Conservation (phyloP, 1,284 basidiomycete genomes). For the Schizophyllum amplum region DNA sequence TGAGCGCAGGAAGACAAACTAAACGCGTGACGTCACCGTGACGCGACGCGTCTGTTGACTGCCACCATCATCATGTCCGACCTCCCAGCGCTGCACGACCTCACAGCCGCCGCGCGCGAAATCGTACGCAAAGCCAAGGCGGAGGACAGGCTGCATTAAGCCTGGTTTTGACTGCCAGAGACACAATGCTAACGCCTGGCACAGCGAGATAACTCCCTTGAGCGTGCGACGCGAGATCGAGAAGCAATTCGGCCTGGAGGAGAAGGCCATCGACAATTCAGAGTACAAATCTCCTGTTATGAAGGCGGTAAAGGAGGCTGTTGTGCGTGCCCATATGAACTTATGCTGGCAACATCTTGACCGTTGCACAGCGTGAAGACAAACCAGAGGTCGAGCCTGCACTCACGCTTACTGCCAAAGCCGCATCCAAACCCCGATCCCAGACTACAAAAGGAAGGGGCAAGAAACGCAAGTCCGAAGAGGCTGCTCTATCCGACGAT, state of each 20-base stretch:
- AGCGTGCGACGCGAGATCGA: slow-evolving; percentile 40
- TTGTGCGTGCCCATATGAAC: slow-evolving; percentile 24
- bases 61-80: neutral
- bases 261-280: slow-evolving; percentile 30
- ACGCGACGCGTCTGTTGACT: neutral
- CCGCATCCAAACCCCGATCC: slow-evolving; percentile 8
- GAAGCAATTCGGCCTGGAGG: slow-evolving; percentile 27
- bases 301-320: slow-evolving; percentile 27
- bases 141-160: slow-evolving; percentile 20
- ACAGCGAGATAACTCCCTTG: slow-evolving; percentile 39
- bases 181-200: slow-evolving; percentile 1
- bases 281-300: slow-evolving; percentile 38
- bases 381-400: slow-evolving; percentile 9
- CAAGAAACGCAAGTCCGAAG: slow-evolving; percentile 19
- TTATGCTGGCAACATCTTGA: no score
- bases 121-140: slow-evolving; percentile 21
- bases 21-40: neutral
- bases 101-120: slow-evolving; percentile 16
- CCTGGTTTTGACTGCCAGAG: neutral
- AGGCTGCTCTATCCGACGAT: neutral
- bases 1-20: no score
- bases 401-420: slow-evolving; percentile 2
- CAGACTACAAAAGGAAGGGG: slow-evolving; percentile 5
- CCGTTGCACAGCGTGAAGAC: slow-evolving; percentile 4
- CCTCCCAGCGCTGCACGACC: slow-evolving; percentile 12